A percentile compares a stretch with the other conserved stretches of the same genome.
phyloP scores from a whole-genome alignment of 2,329 filamentous ascomycete species.

The Colletotrichum nymphaeae region DNA sequence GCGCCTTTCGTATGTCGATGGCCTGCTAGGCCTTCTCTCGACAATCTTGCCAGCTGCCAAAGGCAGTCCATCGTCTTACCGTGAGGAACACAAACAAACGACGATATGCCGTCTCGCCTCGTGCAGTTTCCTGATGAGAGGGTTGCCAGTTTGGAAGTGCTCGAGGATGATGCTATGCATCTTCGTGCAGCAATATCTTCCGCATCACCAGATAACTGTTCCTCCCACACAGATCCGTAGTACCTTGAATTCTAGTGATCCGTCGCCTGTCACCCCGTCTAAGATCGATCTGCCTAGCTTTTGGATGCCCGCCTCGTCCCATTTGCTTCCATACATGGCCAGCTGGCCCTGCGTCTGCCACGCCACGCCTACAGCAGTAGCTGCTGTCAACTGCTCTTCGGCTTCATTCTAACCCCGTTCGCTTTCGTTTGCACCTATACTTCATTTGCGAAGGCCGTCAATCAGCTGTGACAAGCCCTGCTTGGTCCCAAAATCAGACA shows the following conservation, averaged over 20 bases:
- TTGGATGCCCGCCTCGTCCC: not conserved
- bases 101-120: not conserved
- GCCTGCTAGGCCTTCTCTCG: not conserved
- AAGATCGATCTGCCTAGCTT: not conserved
- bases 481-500: constrained; percentile 12
- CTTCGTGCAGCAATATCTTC: not conserved
- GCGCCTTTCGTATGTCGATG: not conserved
- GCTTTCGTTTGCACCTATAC: not conserved
- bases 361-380: not conserved
- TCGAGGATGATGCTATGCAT: not conserved
- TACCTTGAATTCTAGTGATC: not conserved
- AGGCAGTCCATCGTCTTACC: not conserved
- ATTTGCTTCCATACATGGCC: not conserved
- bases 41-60: not conserved
- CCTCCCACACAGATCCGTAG: not conserved
- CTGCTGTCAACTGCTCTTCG: not conserved
- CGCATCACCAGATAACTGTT: not conserved
- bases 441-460: not conserved
- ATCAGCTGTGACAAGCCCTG: not conserved
- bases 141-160: not conserved
- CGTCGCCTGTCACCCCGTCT: not conserved
- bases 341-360: not conserved
- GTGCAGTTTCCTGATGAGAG: not conserved
- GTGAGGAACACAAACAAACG: not conserved
- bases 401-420: not conserved